Base-by-base conservation (phyloP, 2,329 filamentous ascomycete species). In the Colletotrichum sp. region DNA sequence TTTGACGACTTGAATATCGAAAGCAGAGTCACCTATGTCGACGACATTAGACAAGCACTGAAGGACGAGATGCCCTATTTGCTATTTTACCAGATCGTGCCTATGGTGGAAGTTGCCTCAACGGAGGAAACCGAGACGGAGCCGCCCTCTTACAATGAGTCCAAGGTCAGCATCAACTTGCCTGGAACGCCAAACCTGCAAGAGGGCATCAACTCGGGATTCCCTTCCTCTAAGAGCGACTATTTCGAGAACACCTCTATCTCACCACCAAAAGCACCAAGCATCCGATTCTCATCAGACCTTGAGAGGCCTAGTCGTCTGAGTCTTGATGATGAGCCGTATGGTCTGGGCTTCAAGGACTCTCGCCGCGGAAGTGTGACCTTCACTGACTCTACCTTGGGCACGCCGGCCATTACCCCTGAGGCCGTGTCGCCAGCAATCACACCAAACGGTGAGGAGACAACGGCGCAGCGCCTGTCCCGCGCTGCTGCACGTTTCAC, bases 21-120 rank as follows among this genome's bases (percentile, higher is more conserved):
- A 44, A 89, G 93, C 72, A 92, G 96, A 30, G 94, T 99, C 5
- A 90, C 89, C 0, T 90, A 94, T 71, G 93, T 98, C 65, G 92
- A 98, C 80, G 94, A 98, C 77, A 91, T 93, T 79, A 93, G 95
- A 77, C 86, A 93, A 79, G 93, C 95, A 0, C 86, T 99, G 66
- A 93, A 92, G 79, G 90, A 94, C n/a, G 96, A 98, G 83, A 98
- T 95, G 83, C 96, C 97, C 0, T 99, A 99, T 83, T 90, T 99
- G 8, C 88, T 99, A 0, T 99, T 99, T 84, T 99, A 98, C 81
- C 96, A 98, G 83, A 95, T 99, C 55, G 91, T 98, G 34, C 96
- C 96, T 0, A 95, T 98, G 81, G 92, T 95, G 34, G 94, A 96
- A 72, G 90, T 94, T 9, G 86, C 88, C 2, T 89, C 89, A 7